Base-by-base conservation (phyloP, 1,284 basidiomycete genomes). In the Pholiota adiposa region DNA sequence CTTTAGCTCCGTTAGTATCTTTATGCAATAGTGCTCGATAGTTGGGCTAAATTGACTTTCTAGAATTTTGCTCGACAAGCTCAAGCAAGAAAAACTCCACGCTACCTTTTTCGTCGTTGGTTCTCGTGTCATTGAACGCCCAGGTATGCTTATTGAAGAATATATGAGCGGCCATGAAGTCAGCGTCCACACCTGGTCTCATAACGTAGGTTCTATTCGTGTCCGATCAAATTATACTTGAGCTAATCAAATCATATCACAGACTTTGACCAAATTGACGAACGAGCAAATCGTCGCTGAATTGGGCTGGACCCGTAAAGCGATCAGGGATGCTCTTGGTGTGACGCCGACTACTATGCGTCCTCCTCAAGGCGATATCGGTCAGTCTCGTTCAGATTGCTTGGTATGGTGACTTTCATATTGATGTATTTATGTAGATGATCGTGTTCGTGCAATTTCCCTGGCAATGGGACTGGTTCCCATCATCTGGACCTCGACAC, bases 91-190 rank as follows among this genome's bases (percentile, higher is more conserved):
- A 70, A 75, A 88, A 55, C 69, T 97, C 65, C 81, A 77, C 21
- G 86, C 94, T 6, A 97, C 96, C 3, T 97, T 98, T 83, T 98
- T 97, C 78, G 87, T 94, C 50, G 89, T 97, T 23, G 95, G 95
- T 56, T 96, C 94, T 29, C 92, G 96, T 65, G 90, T 92, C 63
- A 83, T 97, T 63, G 90, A 93, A 62, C 83, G 87, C 59, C 92
- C 95, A 4, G 72, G 81, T 16, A 86, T 95, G 67, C 82, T 97
- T 18, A 77, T 91, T 53, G 87, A 90, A 63, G 93, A 96, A 73
- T 94, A 95, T 78, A 90, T 94, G 87, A 63, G 79, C 56, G 90
- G 94, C 38, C 89, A 95, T 70, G 91, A 94, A 71, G 88, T 94
- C 66, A 83, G 83, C 64, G 84, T 90, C 11, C 90, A 92, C 72